A percentile compares a stretch with the other conserved stretches of the same genome.
Evolutionary conservation across 2,329 filamentous ascomycete genomes (phyloP).

Genomic region (Aspergillus ochraceus): DNA sequence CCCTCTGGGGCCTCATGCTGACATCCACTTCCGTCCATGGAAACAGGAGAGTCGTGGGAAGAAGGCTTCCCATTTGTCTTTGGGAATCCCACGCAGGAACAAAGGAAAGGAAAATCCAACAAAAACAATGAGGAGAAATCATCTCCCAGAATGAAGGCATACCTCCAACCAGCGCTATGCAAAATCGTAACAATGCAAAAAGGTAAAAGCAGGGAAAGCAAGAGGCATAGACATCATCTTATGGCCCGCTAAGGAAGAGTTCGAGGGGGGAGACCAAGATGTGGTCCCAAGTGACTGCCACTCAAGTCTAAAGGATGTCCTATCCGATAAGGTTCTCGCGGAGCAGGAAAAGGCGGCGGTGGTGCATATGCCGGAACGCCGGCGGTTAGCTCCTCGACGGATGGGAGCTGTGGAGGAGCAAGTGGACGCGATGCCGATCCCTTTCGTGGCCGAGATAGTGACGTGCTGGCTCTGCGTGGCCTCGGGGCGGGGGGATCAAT

Average conservation of each 20-base stretch:
- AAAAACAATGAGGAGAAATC: constrained; percentile 28
- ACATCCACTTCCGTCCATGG: constrained; percentile 10
- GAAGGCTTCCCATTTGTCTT: neutral
- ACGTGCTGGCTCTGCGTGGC: constrained; percentile 39
- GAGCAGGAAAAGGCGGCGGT: constrained; percentile 31
- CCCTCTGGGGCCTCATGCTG: constrained; percentile 22
- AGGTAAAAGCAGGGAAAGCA: constrained; percentile 1
- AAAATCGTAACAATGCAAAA: constrained; percentile 34
- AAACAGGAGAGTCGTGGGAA: neutral
- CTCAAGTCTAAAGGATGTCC: constrained; percentile 32
- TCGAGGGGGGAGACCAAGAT: constrained; percentile 35
- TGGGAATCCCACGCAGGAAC: neutral
- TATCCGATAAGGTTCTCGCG: constrained; percentile 38
- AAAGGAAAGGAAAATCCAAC: neutral
- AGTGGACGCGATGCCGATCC: constrained; percentile 40
- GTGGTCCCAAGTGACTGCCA: constrained; percentile 31
- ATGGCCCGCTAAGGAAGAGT: constrained; percentile 33
- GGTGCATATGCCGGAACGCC: constrained; percentile 48
- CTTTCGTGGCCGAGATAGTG: constrained; percentile 40
- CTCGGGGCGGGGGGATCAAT: constrained; percentile 47
- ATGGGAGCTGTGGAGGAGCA: constrained; percentile 40
- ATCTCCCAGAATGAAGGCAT: constrained; percentile 35
- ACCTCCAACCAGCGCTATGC: constrained; percentile 41
- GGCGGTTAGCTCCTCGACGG: constrained; percentile 48
- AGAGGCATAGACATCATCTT: constrained; percentile 23